Percentiles rank a stretch among this genome's conserved stretches.
Evolutionary conservation across 306 rosid genomes (phyloP).

Genomic region (Vigna nakashimae): DNA sequence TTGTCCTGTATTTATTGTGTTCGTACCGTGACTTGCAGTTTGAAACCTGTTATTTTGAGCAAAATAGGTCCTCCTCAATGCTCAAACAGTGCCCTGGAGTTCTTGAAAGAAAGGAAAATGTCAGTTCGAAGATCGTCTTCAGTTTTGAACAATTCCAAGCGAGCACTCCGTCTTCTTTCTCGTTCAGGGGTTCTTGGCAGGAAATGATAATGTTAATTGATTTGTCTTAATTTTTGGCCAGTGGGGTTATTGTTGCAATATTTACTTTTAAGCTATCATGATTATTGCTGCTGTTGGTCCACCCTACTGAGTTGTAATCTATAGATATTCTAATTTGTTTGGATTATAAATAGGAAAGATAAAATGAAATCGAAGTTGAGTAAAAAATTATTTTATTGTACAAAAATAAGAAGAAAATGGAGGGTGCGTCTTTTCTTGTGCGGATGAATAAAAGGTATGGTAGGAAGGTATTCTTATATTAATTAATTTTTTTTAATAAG

Average conservation of each 20-base stretch:
- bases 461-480: neutral
- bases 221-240: neutral
- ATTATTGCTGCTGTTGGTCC: conserved; percentile 8
- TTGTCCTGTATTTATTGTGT: conserved; percentile 4
- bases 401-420: too few species aligned
- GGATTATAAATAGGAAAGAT: neutral
- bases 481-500: neutral
- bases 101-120: conserved; percentile 81
- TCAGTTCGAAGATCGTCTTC: conserved; percentile 74
- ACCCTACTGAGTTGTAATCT: conserved; percentile 38
- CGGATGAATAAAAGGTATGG: neutral
- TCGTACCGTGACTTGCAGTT: conserved; percentile 59
- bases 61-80: conserved; percentile 71
- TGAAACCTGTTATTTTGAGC: conserved; percentile 61
- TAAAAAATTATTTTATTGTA: neutral
- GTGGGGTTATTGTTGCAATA: conserved; percentile 6
- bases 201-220: conserved; percentile 42
- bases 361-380: neutral
- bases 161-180: conserved; percentile 79
- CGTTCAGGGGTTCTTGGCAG: conserved; percentile 60
- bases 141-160: conserved; percentile 81
- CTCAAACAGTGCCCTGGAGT: conserved; percentile 65
- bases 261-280: neutral
- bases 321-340: conserved; percentile 5
- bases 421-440: neutral